These are phyloP conservation scores for Polytrichum commune DNA, from an alignment of 225 moss, liverwort and hornwort species.

Conservation along the genomic window DNA sequence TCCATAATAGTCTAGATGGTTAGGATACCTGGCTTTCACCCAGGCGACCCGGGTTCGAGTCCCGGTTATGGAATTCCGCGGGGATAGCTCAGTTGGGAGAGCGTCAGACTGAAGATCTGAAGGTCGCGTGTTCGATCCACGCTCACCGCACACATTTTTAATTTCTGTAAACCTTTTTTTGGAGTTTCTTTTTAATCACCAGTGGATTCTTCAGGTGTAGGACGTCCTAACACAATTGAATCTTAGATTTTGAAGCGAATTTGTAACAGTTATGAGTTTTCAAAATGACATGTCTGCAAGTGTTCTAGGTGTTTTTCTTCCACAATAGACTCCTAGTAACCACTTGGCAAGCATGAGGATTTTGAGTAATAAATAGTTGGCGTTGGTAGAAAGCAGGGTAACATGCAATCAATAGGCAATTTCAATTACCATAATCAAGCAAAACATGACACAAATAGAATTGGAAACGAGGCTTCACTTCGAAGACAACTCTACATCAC, in stretches of 20 bases:
- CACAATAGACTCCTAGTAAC: too few relatives aligned
- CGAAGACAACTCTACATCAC: too few relatives aligned
- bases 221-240: background rate
- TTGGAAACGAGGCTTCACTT: too few relatives aligned
- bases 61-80: constrained; percentile 23
- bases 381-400: too few relatives aligned
- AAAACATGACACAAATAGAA: too few relatives aligned
- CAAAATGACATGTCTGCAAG: background rate
- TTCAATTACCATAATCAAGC: too few relatives aligned
- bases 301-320: background rate
- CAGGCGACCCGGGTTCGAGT: constrained; percentile 21
- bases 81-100: constrained; percentile 68
- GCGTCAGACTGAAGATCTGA: constrained; percentile 59
- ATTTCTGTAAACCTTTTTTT: background rate
- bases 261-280: background rate
- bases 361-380: too few relatives aligned
- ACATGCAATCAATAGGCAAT: too few relatives aligned
- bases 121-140: constrained; percentile 64
- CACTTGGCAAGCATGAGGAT: too few relatives aligned
- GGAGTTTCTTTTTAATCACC: background rate
- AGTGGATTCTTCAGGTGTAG: background rate
- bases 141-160: constrained; percentile 41
- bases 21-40: constrained; percentile 29
- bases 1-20: constrained; percentile 27
- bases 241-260: background rate